phyloP scores from a whole-genome alignment of 192 early-diverging fungal species.

The Backusella morwellensis region DNA sequence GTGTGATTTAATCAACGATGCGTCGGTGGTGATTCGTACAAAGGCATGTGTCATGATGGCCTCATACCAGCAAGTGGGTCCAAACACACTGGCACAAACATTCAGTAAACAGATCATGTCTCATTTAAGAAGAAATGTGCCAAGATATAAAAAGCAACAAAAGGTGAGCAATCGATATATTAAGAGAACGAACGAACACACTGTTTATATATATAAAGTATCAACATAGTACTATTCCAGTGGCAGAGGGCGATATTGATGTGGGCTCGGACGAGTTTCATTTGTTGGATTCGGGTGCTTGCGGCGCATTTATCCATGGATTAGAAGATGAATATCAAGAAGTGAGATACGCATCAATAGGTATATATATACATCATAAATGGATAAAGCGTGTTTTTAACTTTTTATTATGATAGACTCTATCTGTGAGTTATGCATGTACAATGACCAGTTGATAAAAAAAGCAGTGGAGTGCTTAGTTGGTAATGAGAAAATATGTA shows the following conservation, averaged over 20 bases:
- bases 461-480: conserved; percentile 82
- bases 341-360: conserved; percentile 83
- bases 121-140: conserved; percentile 46
- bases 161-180: conserved; percentile 14
- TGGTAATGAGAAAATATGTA: conserved; percentile 40
- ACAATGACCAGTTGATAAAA: conserved; percentile 66
- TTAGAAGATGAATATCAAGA: conserved; percentile 93
- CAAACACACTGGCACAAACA: conserved; percentile 61
- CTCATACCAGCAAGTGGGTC: conserved; percentile 60
- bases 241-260: conserved; percentile 64
- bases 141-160: conserved; percentile 21
- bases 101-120: conserved; percentile 82
- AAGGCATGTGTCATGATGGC: conserved; percentile 72
- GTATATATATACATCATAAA: conserved; percentile 34
- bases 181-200: neutral
- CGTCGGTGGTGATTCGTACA: conserved; percentile 64
- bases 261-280: conserved; percentile 66
- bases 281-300: conserved; percentile 78
- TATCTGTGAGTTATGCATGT: conserved; percentile 72
- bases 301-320: conserved; percentile 94
- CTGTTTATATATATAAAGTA: neutral
- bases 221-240: neutral
- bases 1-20: conserved; percentile 84
- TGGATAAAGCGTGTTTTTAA: neutral
- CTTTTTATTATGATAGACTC: conserved; percentile 54